Evolutionary conservation across 352 stramenopile species (phyloP), one percentile per base, ranked within the genome.

Genomic region (Globisporangium cylindrosporum): DNA sequence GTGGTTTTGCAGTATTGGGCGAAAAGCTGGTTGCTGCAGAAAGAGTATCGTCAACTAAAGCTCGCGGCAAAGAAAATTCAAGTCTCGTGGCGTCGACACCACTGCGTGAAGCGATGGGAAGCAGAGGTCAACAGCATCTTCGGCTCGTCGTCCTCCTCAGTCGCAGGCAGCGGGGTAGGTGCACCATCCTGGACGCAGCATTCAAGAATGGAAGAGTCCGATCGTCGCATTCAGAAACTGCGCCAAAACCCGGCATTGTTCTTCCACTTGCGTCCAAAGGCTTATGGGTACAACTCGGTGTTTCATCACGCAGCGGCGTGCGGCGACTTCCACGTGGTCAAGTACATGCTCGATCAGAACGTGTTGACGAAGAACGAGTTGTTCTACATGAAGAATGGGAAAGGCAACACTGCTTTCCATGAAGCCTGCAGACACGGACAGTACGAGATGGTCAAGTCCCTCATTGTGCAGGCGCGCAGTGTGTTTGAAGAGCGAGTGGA

Each of bases 261-360:
- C 51, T 87, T 89, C 32, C 59, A 69, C 18, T 59, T 94, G 51
- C 84, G 79, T 1, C 86, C 86, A 3, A 73, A 74, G 1, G 64
- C 70, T 7, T 88, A 76, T 53, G 76, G 78, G 0, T 92, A 86
- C 66, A 92, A 93, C 66, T 84, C 84, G 48, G 67, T 94, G 5
- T 88, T 94, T 49, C 86, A 92, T 27, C 76, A 92, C 36, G 82
- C 74, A 12, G 83, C 86, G 3, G 73, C 72, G 12, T 83, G 80
- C 46, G 83, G 86, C 0, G 86, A 94, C 53, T 86, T 94, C 59
- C 80, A 94, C 55, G 84, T 93, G 1, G 76, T 90, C 67, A 88
- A 91, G 65, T 94, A 80, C 56, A 91, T 94, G 79, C 76, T 91
- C 22, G 71, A 79, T 25, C 71, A 80, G n/a, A 60, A 46, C 8